Percentiles rank a stretch among this genome's conserved stretches.
These are phyloP conservation scores for Penicillium antarcticum DNA, from an alignment of 495 filamentous ascomycete species.

Conservation along the genomic window DNA sequence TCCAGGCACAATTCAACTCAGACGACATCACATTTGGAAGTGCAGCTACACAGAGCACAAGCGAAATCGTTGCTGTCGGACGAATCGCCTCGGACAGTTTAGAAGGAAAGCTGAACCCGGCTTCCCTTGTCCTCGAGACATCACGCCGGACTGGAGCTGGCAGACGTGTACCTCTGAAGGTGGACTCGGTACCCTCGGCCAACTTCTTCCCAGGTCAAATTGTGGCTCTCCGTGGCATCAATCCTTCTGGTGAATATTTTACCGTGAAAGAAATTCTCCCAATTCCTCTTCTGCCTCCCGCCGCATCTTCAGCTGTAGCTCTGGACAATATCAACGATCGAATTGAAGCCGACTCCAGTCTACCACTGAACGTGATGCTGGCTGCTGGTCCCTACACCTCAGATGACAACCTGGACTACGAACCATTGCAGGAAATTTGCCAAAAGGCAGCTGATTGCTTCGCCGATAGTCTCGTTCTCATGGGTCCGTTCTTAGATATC, in stretches of 20 bases:
- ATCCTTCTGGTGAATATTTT: conserved; percentile 82
- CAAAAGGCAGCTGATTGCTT: conserved; percentile 67
- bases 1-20: conserved; percentile 72
- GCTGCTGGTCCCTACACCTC: conserved; percentile 88
- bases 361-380: conserved; percentile 70
- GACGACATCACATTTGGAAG: conserved; percentile 84
- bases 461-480: conserved; percentile 76
- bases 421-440: conserved; percentile 78
- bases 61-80: conserved; percentile 84
- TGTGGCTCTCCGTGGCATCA: conserved; percentile 79
- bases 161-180: conserved; percentile 71
- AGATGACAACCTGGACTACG: conserved; percentile 86
- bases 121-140: conserved; percentile 83
- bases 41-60: conserved; percentile 76
- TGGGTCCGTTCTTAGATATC: conserved; percentile 84
- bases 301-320: conserved; percentile 58
- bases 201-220: conserved; percentile 96
- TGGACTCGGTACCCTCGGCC: conserved; percentile 63
- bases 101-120: conserved; percentile 78
- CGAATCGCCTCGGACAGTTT: conserved; percentile 82
- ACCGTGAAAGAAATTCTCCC: conserved; percentile 72
- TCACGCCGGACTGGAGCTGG: conserved; percentile 83
- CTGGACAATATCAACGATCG: conserved; percentile 64
- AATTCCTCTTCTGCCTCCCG: conserved; percentile 65
- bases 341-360: conserved; percentile 57